Percentiles rank a stretch among this genome's conserved stretches.
Conservation (phyloP, 371 early-diverging fungal genomes). For the Mucor plumbeus region DNA sequence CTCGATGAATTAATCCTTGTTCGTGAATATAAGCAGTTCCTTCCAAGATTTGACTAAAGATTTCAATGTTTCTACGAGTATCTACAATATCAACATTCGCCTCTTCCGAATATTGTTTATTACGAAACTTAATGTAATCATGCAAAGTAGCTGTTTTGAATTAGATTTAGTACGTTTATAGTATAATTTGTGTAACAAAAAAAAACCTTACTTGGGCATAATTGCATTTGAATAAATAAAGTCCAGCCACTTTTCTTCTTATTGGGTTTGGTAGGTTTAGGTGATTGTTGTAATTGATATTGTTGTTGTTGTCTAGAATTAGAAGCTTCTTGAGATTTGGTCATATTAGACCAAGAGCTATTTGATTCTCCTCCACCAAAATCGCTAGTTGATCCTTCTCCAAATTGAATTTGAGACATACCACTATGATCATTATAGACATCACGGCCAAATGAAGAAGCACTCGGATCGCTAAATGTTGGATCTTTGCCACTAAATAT, state of each 20-base stretch:
- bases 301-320: background rate
- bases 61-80: constrained; percentile 47
- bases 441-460: background rate
- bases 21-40: constrained; percentile 77
- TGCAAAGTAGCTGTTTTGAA: constrained; percentile 42
- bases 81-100: constrained; percentile 41
- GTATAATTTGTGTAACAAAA: constrained; percentile 4
- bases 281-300: background rate
- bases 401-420: constrained; percentile 29
- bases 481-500: constrained; percentile 28
- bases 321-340: background rate
- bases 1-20: constrained; percentile 78
- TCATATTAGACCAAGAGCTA: background rate
- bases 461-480: constrained; percentile 13
- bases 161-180: background rate
- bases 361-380: background rate
- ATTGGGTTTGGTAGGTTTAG: background rate
- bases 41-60: constrained; percentile 62
- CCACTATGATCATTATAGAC: constrained; percentile 9
- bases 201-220: constrained; percentile 68
- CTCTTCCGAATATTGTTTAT: constrained; percentile 27
- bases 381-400: constrained; percentile 6
- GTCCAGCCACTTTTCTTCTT: constrained; percentile 48
- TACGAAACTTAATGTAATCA: constrained; percentile 49
- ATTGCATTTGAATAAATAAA: constrained; percentile 86